Evolutionary conservation across 371 early-diverging fungal genomes (phyloP).

Genomic region (Blakeslea trispora): DNA sequence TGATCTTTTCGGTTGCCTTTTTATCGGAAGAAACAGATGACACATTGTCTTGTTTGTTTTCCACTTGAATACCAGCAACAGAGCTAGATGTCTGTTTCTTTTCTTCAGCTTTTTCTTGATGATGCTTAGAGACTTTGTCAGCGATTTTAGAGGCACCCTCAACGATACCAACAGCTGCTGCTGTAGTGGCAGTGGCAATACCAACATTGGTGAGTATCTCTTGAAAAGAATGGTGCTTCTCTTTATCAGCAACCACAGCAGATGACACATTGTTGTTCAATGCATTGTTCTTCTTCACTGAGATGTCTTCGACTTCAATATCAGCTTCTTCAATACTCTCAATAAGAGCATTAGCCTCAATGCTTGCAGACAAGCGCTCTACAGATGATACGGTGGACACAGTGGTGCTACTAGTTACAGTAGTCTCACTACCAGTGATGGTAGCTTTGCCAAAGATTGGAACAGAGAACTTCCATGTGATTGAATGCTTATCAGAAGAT

Average conservation of each 20-base stretch:
- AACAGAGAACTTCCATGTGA: constrained; percentile 43
- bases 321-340: constrained; percentile 31
- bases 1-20: constrained; percentile 16
- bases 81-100: background rate
- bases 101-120: constrained; percentile 6
- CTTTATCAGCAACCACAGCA: constrained; percentile 7
- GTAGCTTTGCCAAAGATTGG: constrained; percentile 42
- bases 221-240: constrained; percentile 20
- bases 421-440: background rate
- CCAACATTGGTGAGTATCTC: constrained; percentile 24
- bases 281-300: constrained; percentile 23
- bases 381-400: constrained; percentile 15
- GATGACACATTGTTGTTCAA: background rate
- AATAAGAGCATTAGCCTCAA: constrained; percentile 31
- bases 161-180: constrained; percentile 17
- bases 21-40: constrained; percentile 21
- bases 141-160: constrained; percentile 19
- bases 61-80: background rate
- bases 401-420: constrained; percentile 1
- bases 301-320: constrained; percentile 26
- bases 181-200: constrained; percentile 24
- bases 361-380: constrained; percentile 22
- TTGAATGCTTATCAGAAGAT: constrained; percentile 4
- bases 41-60: background rate
- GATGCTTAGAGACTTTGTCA: constrained; percentile 13